phyloP scores from a whole-genome alignment of 495 filamentous ascomycete species.

The Clohesyomyces aquaticus region DNA sequence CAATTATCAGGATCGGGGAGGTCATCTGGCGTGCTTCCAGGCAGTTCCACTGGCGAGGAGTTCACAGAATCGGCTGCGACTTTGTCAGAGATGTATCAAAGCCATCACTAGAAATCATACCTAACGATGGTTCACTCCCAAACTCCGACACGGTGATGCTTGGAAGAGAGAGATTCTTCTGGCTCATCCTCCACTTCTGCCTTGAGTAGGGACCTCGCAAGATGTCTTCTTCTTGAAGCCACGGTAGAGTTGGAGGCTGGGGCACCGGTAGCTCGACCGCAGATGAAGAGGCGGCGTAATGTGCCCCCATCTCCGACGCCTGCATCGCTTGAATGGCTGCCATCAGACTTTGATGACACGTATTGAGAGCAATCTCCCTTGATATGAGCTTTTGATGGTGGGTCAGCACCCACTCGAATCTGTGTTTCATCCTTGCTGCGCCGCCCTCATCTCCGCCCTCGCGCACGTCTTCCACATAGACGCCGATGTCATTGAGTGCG shows the following conservation, averaged over 20 bases:
- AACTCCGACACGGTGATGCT: constrained; percentile 33
- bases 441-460: constrained; percentile 35
- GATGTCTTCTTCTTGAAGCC: constrained; percentile 13
- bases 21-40: constrained; percentile 33
- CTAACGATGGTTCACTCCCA: constrained; percentile 2
- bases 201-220: constrained; percentile 30
- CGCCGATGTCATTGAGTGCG: constrained; percentile 44
- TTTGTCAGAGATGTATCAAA: neutral
- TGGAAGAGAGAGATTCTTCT: constrained; percentile 31
- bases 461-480: constrained; percentile 39
- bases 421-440: constrained; percentile 29
- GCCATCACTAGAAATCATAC: neutral
- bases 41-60: constrained; percentile 23
- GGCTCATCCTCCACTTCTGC: constrained; percentile 29
- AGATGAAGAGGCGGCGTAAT: neutral
- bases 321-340: constrained; percentile 32
- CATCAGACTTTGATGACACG: constrained; percentile 43
- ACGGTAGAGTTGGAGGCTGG: constrained; percentile 16
- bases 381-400: constrained; percentile 41
- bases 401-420: constrained; percentile 42
- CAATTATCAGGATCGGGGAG: constrained; percentile 27
- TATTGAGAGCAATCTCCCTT: constrained; percentile 31
- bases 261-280: neutral
- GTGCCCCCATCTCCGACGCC: constrained; percentile 17
- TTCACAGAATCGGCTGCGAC: constrained; percentile 15